phyloP scores from a whole-genome alignment of 805 yeast genomes.

The Candida stauntonica region DNA sequence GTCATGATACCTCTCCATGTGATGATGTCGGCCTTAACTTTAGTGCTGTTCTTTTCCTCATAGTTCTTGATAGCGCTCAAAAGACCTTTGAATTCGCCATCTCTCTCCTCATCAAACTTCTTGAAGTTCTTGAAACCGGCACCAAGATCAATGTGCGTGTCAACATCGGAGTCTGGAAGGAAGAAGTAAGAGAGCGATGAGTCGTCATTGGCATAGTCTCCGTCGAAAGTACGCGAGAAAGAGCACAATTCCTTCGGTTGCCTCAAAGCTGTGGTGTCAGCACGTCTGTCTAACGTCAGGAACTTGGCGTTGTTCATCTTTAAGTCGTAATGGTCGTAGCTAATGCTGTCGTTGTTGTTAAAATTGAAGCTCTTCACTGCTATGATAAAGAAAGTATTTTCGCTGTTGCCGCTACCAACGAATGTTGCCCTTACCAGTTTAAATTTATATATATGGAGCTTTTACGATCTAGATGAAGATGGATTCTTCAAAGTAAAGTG shows the following conservation, averaged over 20 bases:
- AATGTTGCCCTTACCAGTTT: neutral
- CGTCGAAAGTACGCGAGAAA: slow-evolving; percentile 59
- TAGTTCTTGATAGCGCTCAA: slow-evolving; percentile 48
- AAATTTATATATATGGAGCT: neutral
- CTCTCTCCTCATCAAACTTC: slow-evolving; percentile 50
- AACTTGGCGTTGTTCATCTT: slow-evolving; percentile 14
- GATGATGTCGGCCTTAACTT: slow-evolving; percentile 58
- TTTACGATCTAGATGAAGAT: neutral
- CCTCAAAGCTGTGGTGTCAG: slow-evolving; percentile 63
- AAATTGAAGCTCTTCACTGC: too few species aligned
- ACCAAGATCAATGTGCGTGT: slow-evolving; percentile 55
- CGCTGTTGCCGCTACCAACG: neutral
- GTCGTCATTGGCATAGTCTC: slow-evolving; percentile 48
- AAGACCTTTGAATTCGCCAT: slow-evolving; percentile 55
- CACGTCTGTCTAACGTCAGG: slow-evolving; percentile 31
- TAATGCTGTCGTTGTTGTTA: too few species aligned
- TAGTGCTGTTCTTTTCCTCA: slow-evolving; percentile 45
- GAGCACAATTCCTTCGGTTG: slow-evolving; percentile 82
- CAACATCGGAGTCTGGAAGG: slow-evolving; percentile 69
- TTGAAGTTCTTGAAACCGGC: slow-evolving; percentile 60
- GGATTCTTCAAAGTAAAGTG: too few species aligned
- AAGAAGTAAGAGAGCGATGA: slow-evolving; percentile 67
- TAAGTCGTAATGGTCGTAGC: neutral
- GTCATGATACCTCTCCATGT: slow-evolving; percentile 87
- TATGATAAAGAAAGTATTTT: neutral